These are phyloP conservation scores for Cercis canadensis DNA, from an alignment of 306 rosid genomes.

Conservation along the genomic window DNA sequence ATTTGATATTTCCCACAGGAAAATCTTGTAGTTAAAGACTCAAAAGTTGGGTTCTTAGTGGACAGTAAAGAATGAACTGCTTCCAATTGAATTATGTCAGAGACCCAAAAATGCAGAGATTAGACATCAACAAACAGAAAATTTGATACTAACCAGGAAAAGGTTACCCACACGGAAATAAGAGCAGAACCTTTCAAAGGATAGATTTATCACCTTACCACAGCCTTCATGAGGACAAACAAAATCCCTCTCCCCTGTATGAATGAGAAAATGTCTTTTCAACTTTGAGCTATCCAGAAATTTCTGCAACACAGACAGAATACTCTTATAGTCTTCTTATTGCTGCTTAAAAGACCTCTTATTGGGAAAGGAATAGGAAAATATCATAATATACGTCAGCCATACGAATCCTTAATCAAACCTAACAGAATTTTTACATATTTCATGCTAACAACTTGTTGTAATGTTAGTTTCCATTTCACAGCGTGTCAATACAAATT, in stretches of 20 bases:
- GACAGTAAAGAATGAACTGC: no score
- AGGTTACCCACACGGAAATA: neutral
- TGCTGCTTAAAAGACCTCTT: neutral
- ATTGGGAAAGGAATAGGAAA: neutral
- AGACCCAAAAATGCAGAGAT: conserved; percentile 2
- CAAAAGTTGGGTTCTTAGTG: no score
- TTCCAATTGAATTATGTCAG: neutral
- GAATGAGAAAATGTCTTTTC: conserved; percentile 95
- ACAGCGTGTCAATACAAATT: neutral
- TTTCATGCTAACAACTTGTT: no score
- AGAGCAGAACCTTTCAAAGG: conserved; percentile 33
- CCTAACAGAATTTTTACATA: no score
- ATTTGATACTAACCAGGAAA: conserved; percentile 7
- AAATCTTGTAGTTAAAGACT: no score
- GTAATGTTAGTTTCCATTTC: no score
- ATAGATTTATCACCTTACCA: conserved; percentile 84
- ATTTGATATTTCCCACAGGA: no score
- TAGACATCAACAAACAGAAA: no score
- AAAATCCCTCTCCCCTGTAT: conserved; percentile 92
- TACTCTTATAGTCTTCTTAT: conserved; percentile 16
- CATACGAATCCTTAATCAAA: no score
- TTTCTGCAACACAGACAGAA: conserved; percentile 71
- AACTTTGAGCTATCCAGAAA: conserved; percentile 97
- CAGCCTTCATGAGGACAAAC: conserved; percentile 98
- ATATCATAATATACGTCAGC: neutral